A percentile compares a stretch with the other conserved stretches of the same genome.
Evolutionary conservation across 2,329 filamentous ascomycete genomes (phyloP).

Genomic region (Epicoccum sorghinum): DNA sequence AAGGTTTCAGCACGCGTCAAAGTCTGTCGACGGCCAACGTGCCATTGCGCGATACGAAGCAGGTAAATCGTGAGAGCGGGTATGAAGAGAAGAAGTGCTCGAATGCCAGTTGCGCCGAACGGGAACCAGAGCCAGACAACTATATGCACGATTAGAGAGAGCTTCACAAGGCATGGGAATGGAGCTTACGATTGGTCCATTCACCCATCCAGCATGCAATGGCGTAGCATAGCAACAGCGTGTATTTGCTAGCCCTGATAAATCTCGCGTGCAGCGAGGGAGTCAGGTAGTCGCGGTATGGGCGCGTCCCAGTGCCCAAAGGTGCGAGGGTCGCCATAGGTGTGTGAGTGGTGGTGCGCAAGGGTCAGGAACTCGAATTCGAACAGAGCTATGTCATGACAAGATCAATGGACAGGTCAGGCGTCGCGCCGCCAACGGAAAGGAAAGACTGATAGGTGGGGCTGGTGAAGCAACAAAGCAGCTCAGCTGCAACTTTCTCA

Average conservation of each 20-base stretch:
- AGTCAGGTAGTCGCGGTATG: slow-evolving; percentile 89
- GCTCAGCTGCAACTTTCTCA: slow-evolving; percentile 24
- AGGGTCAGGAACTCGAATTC: neutral
- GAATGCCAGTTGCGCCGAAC: slow-evolving; percentile 74
- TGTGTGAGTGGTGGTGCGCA: slow-evolving; percentile 26
- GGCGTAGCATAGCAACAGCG: slow-evolving; percentile 74
- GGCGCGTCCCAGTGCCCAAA: slow-evolving; percentile 56
- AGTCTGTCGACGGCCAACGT: slow-evolving; percentile 67
- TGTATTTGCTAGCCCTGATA: slow-evolving; percentile 73
- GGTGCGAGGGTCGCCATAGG: slow-evolving; percentile 33
- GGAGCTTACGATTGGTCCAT: slow-evolving; percentile 67
- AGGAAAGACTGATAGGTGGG: slow-evolving; percentile 14
- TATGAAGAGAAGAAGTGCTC: slow-evolving; percentile 76
- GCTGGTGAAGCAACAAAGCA: slow-evolving; percentile 10
- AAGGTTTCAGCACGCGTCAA: slow-evolving; percentile 71
- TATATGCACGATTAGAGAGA: slow-evolving; percentile 47
- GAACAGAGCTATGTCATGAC: slow-evolving; percentile 31
- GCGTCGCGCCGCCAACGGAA: slow-evolving; percentile 14
- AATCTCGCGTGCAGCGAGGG: slow-evolving; percentile 88
- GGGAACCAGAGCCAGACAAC: slow-evolving; percentile 89
- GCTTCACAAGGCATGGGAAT: neutral
- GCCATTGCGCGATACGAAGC: slow-evolving; percentile 83
- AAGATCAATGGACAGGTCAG: slow-evolving; percentile 7
- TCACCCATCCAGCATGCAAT: slow-evolving; percentile 73
- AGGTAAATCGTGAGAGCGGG: slow-evolving; percentile 80